phyloP scores from a whole-genome alignment of 352 stramenopile species.

The Phytophthora kernoviae region DNA sequence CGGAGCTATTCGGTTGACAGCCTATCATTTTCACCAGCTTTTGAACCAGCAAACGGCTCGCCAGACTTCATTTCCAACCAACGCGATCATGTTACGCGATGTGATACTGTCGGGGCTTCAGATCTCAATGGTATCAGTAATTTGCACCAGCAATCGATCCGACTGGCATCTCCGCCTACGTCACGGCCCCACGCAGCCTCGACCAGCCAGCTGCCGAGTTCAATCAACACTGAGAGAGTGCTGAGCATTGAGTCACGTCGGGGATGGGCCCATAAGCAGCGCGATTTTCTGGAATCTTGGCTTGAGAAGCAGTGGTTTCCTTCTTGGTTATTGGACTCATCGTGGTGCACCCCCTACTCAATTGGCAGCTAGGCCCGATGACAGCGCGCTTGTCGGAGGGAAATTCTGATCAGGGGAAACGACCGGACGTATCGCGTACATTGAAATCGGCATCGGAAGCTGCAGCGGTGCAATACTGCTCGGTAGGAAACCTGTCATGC shows the following conservation, averaged over 20 bases:
- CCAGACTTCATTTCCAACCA: constrained; percentile 34
- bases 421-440: constrained; percentile 23
- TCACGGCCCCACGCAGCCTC: constrained; percentile 23
- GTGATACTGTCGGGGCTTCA: constrained; percentile 24
- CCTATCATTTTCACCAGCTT: constrained; percentile 6
- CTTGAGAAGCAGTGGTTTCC: constrained; percentile 36
- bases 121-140: not conserved
- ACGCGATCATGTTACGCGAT: constrained; percentile 35
- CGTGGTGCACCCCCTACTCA: constrained; percentile 43
- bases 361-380: constrained; percentile 61
- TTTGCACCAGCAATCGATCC: constrained; percentile 6
- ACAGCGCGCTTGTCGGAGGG: constrained; percentile 46
- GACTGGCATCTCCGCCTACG: constrained; percentile 20
- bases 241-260: constrained; percentile 25
- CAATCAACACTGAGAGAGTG: constrained; percentile 21
- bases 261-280: constrained; percentile 30
- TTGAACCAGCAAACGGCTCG: constrained; percentile 15
- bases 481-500: constrained; percentile 27
- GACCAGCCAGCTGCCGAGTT: constrained; percentile 21
- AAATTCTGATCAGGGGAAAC: constrained; percentile 14
- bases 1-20: constrained; percentile 32
- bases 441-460: constrained; percentile 53
- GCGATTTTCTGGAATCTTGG: constrained; percentile 20
- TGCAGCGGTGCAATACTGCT: constrained; percentile 56
- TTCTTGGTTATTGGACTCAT: constrained; percentile 22